Evolutionary conservation across 1,139 yeast species (phyloP).

Genomic region (Geotrichum histeridarum): DNA sequence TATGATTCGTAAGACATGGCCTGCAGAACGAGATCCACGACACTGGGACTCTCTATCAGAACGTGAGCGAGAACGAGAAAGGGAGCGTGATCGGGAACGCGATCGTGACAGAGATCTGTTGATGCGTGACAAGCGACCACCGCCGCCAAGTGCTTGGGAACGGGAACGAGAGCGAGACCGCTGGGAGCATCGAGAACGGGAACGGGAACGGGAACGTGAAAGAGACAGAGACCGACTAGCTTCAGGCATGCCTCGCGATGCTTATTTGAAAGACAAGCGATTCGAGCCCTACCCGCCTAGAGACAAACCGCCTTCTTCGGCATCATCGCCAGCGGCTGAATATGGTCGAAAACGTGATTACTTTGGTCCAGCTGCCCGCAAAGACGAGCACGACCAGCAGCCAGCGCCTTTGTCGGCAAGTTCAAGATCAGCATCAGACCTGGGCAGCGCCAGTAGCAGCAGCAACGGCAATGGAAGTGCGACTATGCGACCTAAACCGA

Average conservation of each 20-base stretch:
- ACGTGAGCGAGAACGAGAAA: constrained; percentile 21
- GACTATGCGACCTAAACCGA: too few species aligned
- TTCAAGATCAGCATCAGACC: too few species aligned
- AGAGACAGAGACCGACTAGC: constrained; percentile 14
- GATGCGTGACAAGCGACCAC: constrained; percentile 4
- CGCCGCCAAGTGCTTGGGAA: constrained; percentile 7
- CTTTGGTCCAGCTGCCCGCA: not conserved
- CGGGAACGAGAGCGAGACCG: constrained; percentile 20
- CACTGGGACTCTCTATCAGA: constrained; percentile 19
- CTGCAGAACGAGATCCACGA: constrained; percentile 15
- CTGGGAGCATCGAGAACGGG: constrained; percentile 22
- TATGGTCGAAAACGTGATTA: constrained; percentile 10
- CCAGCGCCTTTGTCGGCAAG: too few species aligned
- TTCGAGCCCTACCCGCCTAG: not conserved
- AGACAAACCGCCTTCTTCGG: not conserved
- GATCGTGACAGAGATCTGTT: constrained; percentile 26
- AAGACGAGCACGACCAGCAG: not conserved
- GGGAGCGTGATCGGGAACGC: constrained; percentile 18
- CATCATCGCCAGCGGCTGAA: constrained; percentile 2
- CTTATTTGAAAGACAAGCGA: constrained; percentile 7
- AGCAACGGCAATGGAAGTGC: too few species aligned
- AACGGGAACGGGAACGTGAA: constrained; percentile 18
- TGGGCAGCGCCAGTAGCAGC: too few species aligned
- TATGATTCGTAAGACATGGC: not conserved
- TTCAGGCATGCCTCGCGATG: constrained; percentile 10